A percentile compares a stretch with the other conserved stretches of the same genome.
Conservation (phyloP, 1,139 yeast species). For the Yamadazyma friedrichii region DNA sequence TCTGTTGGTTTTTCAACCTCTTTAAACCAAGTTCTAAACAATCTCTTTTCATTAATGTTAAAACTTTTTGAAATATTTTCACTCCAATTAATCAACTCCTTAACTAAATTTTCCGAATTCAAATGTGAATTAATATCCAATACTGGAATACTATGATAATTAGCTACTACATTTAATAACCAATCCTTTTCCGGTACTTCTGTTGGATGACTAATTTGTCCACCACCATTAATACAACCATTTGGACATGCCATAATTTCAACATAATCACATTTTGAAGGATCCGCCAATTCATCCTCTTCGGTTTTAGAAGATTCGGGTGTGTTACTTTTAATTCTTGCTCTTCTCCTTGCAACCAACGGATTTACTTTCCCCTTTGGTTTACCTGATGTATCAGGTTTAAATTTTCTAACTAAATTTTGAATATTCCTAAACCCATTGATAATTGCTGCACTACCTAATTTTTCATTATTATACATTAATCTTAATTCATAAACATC, state of each 20-base stretch:
- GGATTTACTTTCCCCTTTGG: constrained; percentile 30
- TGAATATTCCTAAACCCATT: constrained; percentile 95
- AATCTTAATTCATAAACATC: constrained; percentile 75
- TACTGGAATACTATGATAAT: constrained; percentile 28
- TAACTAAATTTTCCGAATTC: constrained; percentile 7
- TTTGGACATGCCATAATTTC: constrained; percentile 99
- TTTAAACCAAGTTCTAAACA: constrained; percentile 47
- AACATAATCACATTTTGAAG: constrained; percentile 72
- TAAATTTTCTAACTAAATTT: constrained; percentile 81
- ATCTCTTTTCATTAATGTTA: constrained; percentile 32
- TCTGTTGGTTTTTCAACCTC: constrained; percentile 54
- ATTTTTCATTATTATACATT: constrained; percentile 24
- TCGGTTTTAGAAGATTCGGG: constrained; percentile 8
- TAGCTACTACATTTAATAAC: constrained; percentile 31
- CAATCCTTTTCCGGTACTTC: constrained; percentile 39
- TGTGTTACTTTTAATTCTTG: constrained; percentile 20
- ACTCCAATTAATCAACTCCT: constrained; percentile 29
- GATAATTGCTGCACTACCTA: constrained; percentile 73
- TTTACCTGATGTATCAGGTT: constrained; percentile 31
- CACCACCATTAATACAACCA: constrained; percentile 98
- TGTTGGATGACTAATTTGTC: constrained; percentile 63
- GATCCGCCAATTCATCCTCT: constrained; percentile 43
- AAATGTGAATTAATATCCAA: constrained; percentile 9
- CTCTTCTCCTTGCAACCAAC: constrained; percentile 42
- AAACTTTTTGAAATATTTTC: constrained; percentile 30